Evolutionary conservation across 495 filamentous ascomycete genomes (phyloP), one percentile per base, ranked within the genome.

Genomic region (Penicillium ochrochloron): DNA sequence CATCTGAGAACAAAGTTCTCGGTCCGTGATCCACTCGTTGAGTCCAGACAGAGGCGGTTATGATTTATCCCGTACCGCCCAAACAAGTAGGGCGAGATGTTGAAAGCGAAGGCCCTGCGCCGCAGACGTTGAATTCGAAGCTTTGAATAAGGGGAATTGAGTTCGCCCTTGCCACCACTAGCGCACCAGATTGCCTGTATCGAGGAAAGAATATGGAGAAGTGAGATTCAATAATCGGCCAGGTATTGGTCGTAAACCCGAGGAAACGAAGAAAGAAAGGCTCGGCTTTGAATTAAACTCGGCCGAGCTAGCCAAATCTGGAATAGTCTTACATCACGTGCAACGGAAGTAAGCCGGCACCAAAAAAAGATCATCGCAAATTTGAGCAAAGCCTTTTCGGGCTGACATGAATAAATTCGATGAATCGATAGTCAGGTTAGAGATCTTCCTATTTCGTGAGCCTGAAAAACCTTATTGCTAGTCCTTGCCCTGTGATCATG

Each of bases 1-100:
- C 15, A 27, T 33, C n/a, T 5, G 27, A 19, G 57, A 64, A 64
- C 59, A 60, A 63, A 66, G 61, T 65, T 57, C 60, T 64, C 59
- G 64, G 64, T 70, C 55, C 61, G 63, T 21, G 61, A 62, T 70
- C 64, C 61, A 62, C 63, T 50, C 7, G 3, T 21, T 35, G 14
- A 35, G n/a, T 42, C 54, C 21, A 59, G 61, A 41, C 34, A 54
- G 51, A 37, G 37, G 59, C 65, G 68, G 68, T 29, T 62, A 62
- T 65, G 25, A 57, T 34, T 63, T 70, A 23, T 65, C 14, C 65
- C 65, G 57, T 19, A 2, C 25, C 19, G 19, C 25, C 0, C 10
- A 14, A 14, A 25, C 23, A 12, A 48, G 0, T 42, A 42, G 17
- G 14, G 50, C 10, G 11, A 12, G 17, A 3, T 50, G 23, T 27